Conservation (phyloP, 1,284 basidiomycete genomes). For the Golubevia sp. region DNA sequence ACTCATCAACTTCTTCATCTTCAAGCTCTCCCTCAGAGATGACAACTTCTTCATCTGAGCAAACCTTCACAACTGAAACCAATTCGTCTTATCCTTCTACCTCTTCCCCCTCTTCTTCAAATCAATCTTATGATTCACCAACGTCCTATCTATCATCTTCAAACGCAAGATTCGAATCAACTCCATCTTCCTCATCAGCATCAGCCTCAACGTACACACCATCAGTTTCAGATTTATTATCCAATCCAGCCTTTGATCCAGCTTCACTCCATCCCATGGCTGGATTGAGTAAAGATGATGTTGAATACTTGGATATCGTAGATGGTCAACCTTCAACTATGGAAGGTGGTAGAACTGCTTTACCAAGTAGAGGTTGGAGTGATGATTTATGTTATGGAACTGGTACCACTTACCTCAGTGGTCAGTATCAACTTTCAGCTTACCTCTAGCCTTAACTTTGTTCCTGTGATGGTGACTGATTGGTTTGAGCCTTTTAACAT, state of each 20-base stretch:
- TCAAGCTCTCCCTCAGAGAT: no score
- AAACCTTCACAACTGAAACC: no score
- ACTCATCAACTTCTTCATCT: no score
- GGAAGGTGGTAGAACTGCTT: slow-evolving; percentile 54
- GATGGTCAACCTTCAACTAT: slow-evolving; percentile 49
- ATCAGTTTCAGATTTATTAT: not conserved
- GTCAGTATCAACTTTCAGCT: slow-evolving; percentile 68
- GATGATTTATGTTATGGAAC: slow-evolving; percentile 99
- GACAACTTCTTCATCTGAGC: no score
- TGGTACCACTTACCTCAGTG: slow-evolving; percentile 95
- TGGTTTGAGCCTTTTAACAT: no score
- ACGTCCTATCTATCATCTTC: no score
- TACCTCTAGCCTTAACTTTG: not conserved
- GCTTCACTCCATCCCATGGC: slow-evolving; percentile 87
- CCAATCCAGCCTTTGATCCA: slow-evolving; percentile 75
- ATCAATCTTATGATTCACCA: no score
- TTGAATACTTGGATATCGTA: slow-evolving; percentile 60
- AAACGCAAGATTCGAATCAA: no score
- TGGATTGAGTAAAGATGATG: slow-evolving; percentile 72
- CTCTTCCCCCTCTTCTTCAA: no score
- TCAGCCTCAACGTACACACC: not conserved
- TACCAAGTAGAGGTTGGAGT: slow-evolving; percentile 83
- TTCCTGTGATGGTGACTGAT: not conserved
- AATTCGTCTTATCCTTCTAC: no score
- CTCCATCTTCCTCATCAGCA: not conserved